These are phyloP conservation scores for Annulohypoxylon stygium DNA, from an alignment of 495 filamentous ascomycete genomes.

Conservation along the genomic window DNA sequence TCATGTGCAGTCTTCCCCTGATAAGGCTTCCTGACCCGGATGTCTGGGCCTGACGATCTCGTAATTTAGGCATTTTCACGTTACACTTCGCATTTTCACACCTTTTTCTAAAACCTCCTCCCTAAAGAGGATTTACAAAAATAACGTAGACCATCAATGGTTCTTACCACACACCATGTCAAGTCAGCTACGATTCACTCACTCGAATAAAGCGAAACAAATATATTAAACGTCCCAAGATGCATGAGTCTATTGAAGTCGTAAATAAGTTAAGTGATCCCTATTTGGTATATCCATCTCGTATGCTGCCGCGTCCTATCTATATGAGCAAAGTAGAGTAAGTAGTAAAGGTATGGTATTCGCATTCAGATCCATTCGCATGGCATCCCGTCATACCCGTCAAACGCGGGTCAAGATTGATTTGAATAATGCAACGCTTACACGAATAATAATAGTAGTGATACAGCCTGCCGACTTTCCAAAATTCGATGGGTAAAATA, in stretches of 20 bases:
- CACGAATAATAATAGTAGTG: slow-evolving; percentile 40
- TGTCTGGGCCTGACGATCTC: neutral
- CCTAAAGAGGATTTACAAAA: neutral
- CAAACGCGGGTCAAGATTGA: slow-evolving; percentile 10
- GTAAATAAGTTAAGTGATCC: slow-evolving; percentile 18
- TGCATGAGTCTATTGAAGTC: slow-evolving; percentile 26
- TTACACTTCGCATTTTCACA: neutral
- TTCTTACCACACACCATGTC: neutral
- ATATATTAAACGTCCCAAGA: neutral
- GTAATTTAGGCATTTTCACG: neutral
- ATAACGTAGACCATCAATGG: neutral
- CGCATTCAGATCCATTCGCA: slow-evolving; percentile 26
- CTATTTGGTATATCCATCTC: slow-evolving; percentile 47
- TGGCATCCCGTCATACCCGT: slow-evolving; percentile 20
- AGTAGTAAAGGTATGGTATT: slow-evolving; percentile 23
- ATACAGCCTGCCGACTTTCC: slow-evolving; percentile 42
- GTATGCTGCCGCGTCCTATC: slow-evolving; percentile 36
- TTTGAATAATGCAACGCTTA: slow-evolving; percentile 39
- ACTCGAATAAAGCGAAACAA: neutral
- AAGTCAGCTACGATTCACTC: neutral
- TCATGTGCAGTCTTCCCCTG: neutral
- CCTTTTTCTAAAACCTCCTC: neutral
- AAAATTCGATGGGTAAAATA: slow-evolving; percentile 15
- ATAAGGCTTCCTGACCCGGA: neutral
- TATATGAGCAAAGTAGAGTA: slow-evolving; percentile 33